These are phyloP conservation scores for Coprinopsis cinerea DNA, from an alignment of 768 basidiomycete species.

Conservation along the genomic window DNA sequence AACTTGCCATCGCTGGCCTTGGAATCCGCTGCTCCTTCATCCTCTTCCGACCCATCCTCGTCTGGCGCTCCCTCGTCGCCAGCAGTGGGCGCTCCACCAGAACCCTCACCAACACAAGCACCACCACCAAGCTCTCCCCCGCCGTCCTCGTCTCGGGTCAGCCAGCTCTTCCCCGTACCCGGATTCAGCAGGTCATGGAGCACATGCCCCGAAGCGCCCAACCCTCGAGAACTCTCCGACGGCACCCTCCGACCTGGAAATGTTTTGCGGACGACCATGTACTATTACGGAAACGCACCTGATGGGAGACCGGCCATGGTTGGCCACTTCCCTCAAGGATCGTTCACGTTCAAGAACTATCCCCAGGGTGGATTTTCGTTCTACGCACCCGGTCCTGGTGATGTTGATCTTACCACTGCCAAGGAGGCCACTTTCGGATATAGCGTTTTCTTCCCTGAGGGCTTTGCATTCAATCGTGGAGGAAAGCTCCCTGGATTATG, in stretches of 20 bases:
- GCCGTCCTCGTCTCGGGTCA: slow-evolving; percentile 11
- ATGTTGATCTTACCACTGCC: slow-evolving; percentile 49
- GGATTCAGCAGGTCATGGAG: slow-evolving; percentile 36
- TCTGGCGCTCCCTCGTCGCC: too few species aligned
- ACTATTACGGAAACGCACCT: slow-evolving; percentile 36
- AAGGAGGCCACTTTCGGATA: slow-evolving; percentile 61
- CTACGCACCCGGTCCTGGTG: slow-evolving; percentile 54
- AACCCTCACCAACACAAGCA: too few species aligned
- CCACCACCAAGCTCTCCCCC: too few species aligned
- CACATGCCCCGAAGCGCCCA: slow-evolving; percentile 29
- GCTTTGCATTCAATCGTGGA: slow-evolving; percentile 57
- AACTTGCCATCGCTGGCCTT: too few species aligned
- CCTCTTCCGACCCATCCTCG: too few species aligned
- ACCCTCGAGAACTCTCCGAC: slow-evolving; percentile 36
- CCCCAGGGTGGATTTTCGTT: slow-evolving; percentile 63
- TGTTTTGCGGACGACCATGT: slow-evolving; percentile 28
- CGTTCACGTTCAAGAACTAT: slow-evolving; percentile 40
- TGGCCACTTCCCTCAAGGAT: slow-evolving; percentile 49
- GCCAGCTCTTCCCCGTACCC: slow-evolving; percentile 36
- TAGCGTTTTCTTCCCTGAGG: slow-evolving; percentile 55
- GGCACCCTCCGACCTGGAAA: slow-evolving; percentile 36
- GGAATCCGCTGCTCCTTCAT: too few species aligned
- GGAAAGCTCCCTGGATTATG: slow-evolving; percentile 72
- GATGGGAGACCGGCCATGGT: slow-evolving; percentile 47
- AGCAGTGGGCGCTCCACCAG: too few species aligned